Conservation (phyloP, 1,284 basidiomycete species). For the Ustilago tritici region DNA sequence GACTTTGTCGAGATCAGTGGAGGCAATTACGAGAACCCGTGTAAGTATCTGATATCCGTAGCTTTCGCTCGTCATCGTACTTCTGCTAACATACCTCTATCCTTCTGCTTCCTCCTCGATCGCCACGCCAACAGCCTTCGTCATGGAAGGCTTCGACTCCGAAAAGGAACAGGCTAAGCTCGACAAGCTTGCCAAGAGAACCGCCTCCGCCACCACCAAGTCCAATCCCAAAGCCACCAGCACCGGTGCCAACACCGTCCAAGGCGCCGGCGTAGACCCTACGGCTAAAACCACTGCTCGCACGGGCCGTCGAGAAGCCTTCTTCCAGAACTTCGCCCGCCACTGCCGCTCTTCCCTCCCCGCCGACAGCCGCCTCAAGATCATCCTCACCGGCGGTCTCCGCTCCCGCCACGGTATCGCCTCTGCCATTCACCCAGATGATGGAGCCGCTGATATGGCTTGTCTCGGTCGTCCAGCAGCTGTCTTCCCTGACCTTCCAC, state of each 20-base stretch:
- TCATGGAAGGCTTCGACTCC: conserved; percentile 68
- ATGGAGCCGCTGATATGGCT: conserved; percentile 74
- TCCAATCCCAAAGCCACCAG: conserved; percentile 16
- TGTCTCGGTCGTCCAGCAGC: conserved; percentile 81
- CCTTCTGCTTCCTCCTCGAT: neutral
- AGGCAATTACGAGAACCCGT: conserved; percentile 84
- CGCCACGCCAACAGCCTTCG: conserved; percentile 29
- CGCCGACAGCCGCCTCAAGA: conserved; percentile 70
- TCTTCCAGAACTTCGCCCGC: conserved; percentile 71
- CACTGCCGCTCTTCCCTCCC: conserved; percentile 65
- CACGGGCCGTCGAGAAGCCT: conserved; percentile 71
- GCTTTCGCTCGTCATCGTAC: neutral
- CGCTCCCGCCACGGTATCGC: conserved; percentile 76
- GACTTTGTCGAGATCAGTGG: conserved; percentile 90
- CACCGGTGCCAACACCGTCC: conserved; percentile 19
- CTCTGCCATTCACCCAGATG: conserved; percentile 70
- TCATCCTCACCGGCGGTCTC: conserved; percentile 85
- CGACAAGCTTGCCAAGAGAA: conserved; percentile 36
- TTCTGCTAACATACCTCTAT: neutral
- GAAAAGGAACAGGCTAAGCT: conserved; percentile 55
- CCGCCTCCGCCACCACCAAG: conserved; percentile 13
- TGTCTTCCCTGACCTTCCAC: conserved; percentile 77
- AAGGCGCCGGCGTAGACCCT: conserved; percentile 39
- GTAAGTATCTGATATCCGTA: conserved; percentile 70
- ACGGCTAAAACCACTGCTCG: conserved; percentile 32